phyloP scores from a whole-genome alignment of 805 yeast genomes.

The Wickerhamomyces alni region DNA sequence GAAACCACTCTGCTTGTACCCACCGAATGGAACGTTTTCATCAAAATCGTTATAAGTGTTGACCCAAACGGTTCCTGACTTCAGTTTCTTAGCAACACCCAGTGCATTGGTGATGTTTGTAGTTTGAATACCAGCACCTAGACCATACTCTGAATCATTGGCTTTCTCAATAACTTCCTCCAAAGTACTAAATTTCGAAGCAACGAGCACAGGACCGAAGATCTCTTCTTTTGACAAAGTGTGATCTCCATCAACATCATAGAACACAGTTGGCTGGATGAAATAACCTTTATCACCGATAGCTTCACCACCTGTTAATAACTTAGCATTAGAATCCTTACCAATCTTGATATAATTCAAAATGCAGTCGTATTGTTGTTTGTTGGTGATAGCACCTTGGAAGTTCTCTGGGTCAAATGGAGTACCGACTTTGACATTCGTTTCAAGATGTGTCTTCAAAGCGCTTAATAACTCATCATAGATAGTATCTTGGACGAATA shows the following conservation, averaged over 20 bases:
- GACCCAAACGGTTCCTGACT: slow-evolving; percentile 76
- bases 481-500: slow-evolving; percentile 65
- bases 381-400: slow-evolving; percentile 79
- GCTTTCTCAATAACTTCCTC: slow-evolving; percentile 66
- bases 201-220: slow-evolving; percentile 75
- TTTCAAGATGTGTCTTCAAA: slow-evolving; percentile 54
- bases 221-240: slow-evolving; percentile 66
- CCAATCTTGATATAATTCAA: slow-evolving; percentile 62
- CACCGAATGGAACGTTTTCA: slow-evolving; percentile 74
- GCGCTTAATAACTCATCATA: slow-evolving; percentile 56
- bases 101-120: slow-evolving; percentile 54
- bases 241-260: slow-evolving; percentile 59
- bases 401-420: slow-evolving; percentile 63
- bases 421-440: slow-evolving; percentile 57
- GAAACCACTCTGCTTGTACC: slow-evolving; percentile 73
- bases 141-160: slow-evolving; percentile 67
- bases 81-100: slow-evolving; percentile 55
- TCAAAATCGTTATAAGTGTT: slow-evolving; percentile 79
- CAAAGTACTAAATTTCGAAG: slow-evolving; percentile 57
- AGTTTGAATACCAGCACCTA: slow-evolving; percentile 80
- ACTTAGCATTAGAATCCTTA: slow-evolving; percentile 59
- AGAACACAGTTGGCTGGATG: slow-evolving; percentile 67
- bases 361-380: slow-evolving; percentile 63
- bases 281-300: slow-evolving; percentile 63
- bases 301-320: slow-evolving; percentile 69